Evolutionary conservation across 2,329 filamentous ascomycete species (phyloP).

Genomic region (Clarireedia hainanense): DNA sequence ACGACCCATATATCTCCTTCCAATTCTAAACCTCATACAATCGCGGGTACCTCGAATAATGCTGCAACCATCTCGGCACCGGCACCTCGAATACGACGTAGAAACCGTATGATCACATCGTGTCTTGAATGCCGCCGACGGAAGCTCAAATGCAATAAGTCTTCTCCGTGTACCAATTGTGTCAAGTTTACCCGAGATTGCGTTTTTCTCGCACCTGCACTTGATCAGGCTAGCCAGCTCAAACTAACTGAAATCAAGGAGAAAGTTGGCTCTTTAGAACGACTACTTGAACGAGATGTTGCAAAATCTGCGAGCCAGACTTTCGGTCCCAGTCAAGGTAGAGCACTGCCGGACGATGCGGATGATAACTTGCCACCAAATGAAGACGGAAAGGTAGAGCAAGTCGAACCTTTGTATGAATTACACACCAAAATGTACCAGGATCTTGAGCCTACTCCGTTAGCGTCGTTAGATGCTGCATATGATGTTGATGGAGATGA

Average conservation of each 20-base stretch:
- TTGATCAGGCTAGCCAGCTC: conserved; percentile 63
- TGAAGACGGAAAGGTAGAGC: conserved; percentile 44
- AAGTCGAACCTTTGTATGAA: background rate
- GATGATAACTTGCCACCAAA: conserved; percentile 36
- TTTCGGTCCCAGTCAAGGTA: conserved; percentile 10
- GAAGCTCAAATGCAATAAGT: conserved; percentile 73
- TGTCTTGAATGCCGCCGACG: conserved; percentile 65
- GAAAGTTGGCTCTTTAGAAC: conserved; percentile 64
- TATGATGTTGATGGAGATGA: conserved; percentile 60
- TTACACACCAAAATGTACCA: background rate
- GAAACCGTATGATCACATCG: conserved; percentile 60
- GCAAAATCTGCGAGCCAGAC: conserved; percentile 35
- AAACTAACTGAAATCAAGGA: conserved; percentile 72
- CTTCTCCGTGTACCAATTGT: conserved; percentile 52
- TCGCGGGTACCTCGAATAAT: background rate
- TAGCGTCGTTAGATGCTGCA: conserved; percentile 56
- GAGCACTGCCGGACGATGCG: conserved; percentile 37
- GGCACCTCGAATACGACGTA: conserved; percentile 31
- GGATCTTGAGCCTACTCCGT: conserved; percentile 53
- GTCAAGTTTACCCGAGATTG: conserved; percentile 40
- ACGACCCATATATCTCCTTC: background rate
- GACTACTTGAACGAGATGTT: conserved; percentile 61
- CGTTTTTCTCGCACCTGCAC: conserved; percentile 30
- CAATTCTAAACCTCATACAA: background rate
- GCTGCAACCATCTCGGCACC: background rate